Conservation (phyloP, 495 filamentous ascomycete genomes). For the Aspergillus affinis region DNA sequence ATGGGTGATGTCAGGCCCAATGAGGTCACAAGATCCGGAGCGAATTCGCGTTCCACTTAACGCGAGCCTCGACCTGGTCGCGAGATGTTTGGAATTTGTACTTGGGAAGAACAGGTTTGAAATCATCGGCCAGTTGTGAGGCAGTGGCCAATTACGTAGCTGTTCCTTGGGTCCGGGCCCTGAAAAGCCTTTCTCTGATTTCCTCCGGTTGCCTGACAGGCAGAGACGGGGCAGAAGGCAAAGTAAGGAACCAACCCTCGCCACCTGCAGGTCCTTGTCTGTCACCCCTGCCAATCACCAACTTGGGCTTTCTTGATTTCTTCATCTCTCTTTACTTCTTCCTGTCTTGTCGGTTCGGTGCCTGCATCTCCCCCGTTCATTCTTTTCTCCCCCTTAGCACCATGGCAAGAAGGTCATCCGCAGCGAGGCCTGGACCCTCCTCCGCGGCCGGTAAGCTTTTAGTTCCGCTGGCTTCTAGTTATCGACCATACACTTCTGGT, state of each 20-base stretch:
- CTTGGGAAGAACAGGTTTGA: neutral
- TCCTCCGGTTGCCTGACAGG: slow-evolving; percentile 3
- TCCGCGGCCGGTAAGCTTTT: slow-evolving; percentile 15
- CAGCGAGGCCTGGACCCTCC: slow-evolving; percentile 4
- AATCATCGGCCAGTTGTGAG: neutral
- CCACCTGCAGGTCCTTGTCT: slow-evolving; percentile 2
- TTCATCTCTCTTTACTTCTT: neutral
- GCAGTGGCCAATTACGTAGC: neutral
- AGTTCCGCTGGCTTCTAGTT: slow-evolving; percentile 2
- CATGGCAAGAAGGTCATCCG: slow-evolving; percentile 17
- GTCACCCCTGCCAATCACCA: neutral
- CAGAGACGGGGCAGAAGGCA: neutral
- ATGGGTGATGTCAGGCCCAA: neutral
- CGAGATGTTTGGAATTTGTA: slow-evolving; percentile 9
- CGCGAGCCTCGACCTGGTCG: slow-evolving; percentile 26
- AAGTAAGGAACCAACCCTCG: neutral
- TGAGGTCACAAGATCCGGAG: slow-evolving; percentile 42
- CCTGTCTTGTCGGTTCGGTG: neutral
- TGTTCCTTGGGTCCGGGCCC: neutral
- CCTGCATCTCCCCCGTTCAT: neutral
- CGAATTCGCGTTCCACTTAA: slow-evolving; percentile 52
- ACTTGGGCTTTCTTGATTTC: neutral
- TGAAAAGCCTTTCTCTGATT: slow-evolving; percentile 8
- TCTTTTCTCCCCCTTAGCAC: neutral
- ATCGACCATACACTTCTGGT: too few species aligned